A percentile compares a stretch with the other conserved stretches of the same genome.
These are phyloP conservation scores for Microthlaspi erraticum DNA, from an alignment of 345 rosid species.

Conservation along the genomic window DNA sequence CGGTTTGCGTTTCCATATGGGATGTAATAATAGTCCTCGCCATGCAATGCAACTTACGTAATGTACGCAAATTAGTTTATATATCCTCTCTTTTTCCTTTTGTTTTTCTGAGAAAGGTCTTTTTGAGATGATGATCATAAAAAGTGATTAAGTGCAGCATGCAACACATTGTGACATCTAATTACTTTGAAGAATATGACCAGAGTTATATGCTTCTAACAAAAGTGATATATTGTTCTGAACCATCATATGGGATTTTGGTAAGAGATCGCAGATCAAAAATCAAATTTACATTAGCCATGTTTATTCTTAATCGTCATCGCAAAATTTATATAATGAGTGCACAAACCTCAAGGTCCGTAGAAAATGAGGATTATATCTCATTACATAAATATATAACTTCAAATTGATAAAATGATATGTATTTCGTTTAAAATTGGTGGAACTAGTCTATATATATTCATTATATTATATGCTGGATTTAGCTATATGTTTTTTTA, in stretches of 20 bases:
- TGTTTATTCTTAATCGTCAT: background rate
- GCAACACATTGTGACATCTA: constrained; percentile 11
- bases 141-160: background rate
- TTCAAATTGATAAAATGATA: no score
- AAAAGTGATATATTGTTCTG: background rate
- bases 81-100: background rate
- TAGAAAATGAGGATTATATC: no score
- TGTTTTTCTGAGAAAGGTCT: background rate
- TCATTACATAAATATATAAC: no score
- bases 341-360: no score
- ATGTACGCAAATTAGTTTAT: constrained; percentile 11
- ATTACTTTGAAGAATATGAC: background rate
- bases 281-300: background rate
- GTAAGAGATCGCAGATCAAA: background rate
- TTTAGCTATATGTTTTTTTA: no score
- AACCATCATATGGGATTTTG: background rate
- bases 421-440: no score
- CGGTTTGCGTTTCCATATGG: constrained; percentile 37
- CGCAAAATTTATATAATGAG: background rate
- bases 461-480: no score
- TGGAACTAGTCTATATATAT: no score
- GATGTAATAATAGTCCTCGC: constrained; percentile 41
- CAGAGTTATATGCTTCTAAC: background rate
- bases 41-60: constrained; percentile 45
- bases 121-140: background rate